Base-by-base conservation (phyloP, 495 filamentous ascomycete species). In the Schizothecium vesticola region DNA sequence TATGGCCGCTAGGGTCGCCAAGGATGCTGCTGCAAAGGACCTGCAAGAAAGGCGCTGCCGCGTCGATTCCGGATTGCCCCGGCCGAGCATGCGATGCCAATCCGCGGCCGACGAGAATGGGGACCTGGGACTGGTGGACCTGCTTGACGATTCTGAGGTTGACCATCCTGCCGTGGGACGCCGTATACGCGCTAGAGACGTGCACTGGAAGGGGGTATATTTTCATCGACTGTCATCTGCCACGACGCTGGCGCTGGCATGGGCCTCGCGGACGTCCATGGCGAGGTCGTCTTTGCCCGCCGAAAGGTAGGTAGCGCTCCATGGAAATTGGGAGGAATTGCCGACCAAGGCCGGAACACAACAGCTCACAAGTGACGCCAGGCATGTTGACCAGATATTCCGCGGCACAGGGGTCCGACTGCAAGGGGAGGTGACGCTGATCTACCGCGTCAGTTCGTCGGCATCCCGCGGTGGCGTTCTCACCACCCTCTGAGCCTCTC, bases 61-160 rank as follows among this genome's bases (percentile, higher is more conserved):
- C 72, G 70, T 65, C 69, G 66, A 70, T 61, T 63, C 65, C 70
- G 64, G 72, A 64, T 31, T 70, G 70, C 65, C 67, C 73, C 68
- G 66, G 71, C 51, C 66, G 68, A 61, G 65, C 61, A 63, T 62
- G 65, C n/a, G n/a, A n/a, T n/a, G n/a, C n/a, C n/a, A n/a, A n/a
- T n/a, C 60, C 66, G 63, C 28, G 67, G 65, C 61, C 58, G 21
- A 56, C 61, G 63, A 67, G 60, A 67, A 71, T 13, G 33, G 33
- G 31, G 33, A 36, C 33, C 33, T 23, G 51, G 60, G 64, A 13
- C 66, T 33, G 29, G 56, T 66, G 69, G 63, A 65, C 58, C 65
- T 65, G 68, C 62, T 67, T 76, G 74, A 76, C 71, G 69, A 73
- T 69, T 72, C 74, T 5, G 33, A 16, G 0, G 5, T 16, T 63